Conservation (phyloP, 164 flowering plant genomes). For the Protea cynaroides region DNA sequence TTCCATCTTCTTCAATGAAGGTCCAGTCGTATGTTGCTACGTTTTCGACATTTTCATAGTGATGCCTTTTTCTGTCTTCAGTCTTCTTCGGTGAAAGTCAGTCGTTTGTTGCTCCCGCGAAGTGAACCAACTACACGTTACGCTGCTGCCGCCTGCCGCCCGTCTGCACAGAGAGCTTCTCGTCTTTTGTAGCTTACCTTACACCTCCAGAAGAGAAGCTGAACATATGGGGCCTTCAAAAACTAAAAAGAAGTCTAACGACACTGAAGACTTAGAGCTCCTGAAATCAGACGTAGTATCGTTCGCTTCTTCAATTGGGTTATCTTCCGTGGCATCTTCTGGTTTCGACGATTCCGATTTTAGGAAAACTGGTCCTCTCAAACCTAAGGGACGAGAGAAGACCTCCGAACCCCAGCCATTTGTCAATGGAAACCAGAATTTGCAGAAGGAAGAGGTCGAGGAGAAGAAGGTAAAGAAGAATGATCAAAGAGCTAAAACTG, state of each 20-base stretch:
- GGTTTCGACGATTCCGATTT: conserved; percentile 87
- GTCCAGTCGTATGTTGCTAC: too few species aligned
- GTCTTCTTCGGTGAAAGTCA: too few species aligned
- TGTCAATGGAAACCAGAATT: not conserved
- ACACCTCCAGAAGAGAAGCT: too few species aligned
- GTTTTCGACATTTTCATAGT: too few species aligned
- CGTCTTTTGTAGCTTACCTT: too few species aligned
- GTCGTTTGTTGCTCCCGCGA: too few species aligned
- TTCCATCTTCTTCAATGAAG: too few species aligned
- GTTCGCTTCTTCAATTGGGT: conserved; percentile 75
- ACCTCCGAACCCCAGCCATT: not conserved
- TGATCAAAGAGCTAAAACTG: not conserved
- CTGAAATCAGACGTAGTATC: conserved; percentile 67
- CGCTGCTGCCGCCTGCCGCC: too few species aligned
- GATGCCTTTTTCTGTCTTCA: too few species aligned
- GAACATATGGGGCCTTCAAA: conserved; percentile 33
- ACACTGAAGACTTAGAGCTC: conserved; percentile 29
- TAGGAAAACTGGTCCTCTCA: conserved; percentile 47
- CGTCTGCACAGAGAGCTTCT: too few species aligned
- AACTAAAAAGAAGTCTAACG: conserved; percentile 21
- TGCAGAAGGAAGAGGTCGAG: not conserved
- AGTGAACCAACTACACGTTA: too few species aligned
- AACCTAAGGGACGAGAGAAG: conserved; percentile 21
- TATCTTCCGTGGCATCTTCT: conserved; percentile 29
- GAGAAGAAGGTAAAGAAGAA: conserved; percentile 2